Base-by-base conservation (phyloP, 2,329 filamentous ascomycete genomes). In the Penicillium psychrosexuale region DNA sequence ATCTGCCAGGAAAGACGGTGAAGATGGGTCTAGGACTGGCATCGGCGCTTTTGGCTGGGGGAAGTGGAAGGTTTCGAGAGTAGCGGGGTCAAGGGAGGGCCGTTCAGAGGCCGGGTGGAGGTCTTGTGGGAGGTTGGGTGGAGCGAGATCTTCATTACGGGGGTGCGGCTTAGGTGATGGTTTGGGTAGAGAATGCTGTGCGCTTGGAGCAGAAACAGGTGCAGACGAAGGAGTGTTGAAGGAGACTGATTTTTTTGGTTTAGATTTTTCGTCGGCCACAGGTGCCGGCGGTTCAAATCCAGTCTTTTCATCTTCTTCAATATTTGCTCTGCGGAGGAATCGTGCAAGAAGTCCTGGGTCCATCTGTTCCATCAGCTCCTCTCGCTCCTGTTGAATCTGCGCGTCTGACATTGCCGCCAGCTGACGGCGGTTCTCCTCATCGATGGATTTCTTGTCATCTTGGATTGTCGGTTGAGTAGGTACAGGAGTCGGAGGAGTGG, bases 11-110 rank as follows among this genome's bases (percentile, higher is more conserved):
- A 97, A 97, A 67, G 90, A 81, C 0, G 90, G 87, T 56, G 92
- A 90, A 36, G 84, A 79, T 0, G 92, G 91, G 70, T 97, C 90
- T 60, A 97, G 87, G 56, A 91, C 87, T 11, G 89, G 88, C 66
- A 75, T 73, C 2, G 81, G 72, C 22, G 79, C 61, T 54, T 78
- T 67, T 22, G 77, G 72, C 60, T 77, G 69, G 59, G 79, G 70
- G 69, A 78, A 78, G 61, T 78, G 73, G 47, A 76, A 70, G 39
- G 66, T 58, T 55, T 65, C 63, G 13, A 65, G 56, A 19, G 57
- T 56, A 36, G 63, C 56, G 36, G 63, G 65, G 36, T 67, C 66
- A 33, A 66, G 64, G 45, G 62, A 63, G 27, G 72, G 73, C 4
- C 68, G 62, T 51, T 75, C 70, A 15, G 73, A 72, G 50, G 75